phyloP scores from a whole-genome alignment of 331 rosid species.

The Cucumis variabilis region DNA sequence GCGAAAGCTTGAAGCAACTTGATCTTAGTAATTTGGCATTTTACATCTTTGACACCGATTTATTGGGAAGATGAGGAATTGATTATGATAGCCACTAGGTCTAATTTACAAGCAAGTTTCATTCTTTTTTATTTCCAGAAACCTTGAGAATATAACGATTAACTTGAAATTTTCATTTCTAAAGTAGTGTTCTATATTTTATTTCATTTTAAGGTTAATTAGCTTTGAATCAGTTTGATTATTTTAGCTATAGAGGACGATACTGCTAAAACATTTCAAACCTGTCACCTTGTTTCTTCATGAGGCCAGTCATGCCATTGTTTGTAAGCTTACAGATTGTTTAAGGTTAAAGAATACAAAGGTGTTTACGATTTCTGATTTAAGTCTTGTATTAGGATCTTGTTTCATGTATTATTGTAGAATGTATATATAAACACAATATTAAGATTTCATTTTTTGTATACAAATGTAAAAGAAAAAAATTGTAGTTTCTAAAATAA shows the following conservation, averaged over 20 bases:
- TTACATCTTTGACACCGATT: too few relatives aligned
- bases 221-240: not conserved
- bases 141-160: not conserved
- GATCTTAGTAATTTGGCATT: constrained; percentile 36
- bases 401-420: too few relatives aligned
- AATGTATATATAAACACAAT: too few relatives aligned
- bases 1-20: constrained; percentile 36
- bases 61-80: too few relatives aligned
- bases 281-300: constrained; percentile 93
- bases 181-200: not conserved
- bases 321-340: constrained; percentile 94
- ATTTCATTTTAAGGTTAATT: not conserved
- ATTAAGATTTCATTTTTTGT: too few relatives aligned
- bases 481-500: too few relatives aligned
- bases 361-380: too few relatives aligned
- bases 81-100: too few relatives aligned
- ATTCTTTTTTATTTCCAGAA: not conserved
- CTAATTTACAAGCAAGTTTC: too few relatives aligned
- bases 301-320: constrained; percentile 93
- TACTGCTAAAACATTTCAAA: constrained; percentile 85
- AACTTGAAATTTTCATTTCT: not conserved
- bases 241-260: constrained; percentile 87
- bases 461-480: too few relatives aligned
- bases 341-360: too few relatives aligned
- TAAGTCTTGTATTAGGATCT: too few relatives aligned